Evolutionary conservation across 1,139 yeast species (phyloP).

Genomic region (Eremothecium cymbalariae): DNA sequence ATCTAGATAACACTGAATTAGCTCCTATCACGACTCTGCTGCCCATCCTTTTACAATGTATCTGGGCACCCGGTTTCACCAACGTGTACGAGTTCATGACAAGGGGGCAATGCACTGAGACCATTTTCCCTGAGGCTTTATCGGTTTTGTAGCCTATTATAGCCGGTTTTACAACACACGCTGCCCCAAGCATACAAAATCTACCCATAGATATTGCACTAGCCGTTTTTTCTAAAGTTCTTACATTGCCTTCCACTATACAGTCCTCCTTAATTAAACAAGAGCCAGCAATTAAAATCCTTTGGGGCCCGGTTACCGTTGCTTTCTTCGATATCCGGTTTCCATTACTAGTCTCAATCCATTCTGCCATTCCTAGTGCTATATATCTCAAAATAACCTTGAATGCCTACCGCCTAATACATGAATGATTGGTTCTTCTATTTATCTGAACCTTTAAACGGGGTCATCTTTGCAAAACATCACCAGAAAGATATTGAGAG

Average conservation of each 20-base stretch:
- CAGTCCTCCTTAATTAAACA: conserved; percentile 11
- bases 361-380: conserved; percentile 25
- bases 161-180: conserved; percentile 26
- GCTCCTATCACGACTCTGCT: conserved; percentile 47
- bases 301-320: conserved; percentile 37
- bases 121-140: conserved; percentile 5
- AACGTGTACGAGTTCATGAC: conserved; percentile 53
- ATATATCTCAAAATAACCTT: no score
- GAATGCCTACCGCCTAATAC: no score
- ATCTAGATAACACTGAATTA: conserved; percentile 36
- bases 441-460: no score
- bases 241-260: conserved; percentile 37
- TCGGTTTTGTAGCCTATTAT: conserved; percentile 10
- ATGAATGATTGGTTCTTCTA: no score
- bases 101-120: conserved; percentile 29
- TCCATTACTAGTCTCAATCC: conserved; percentile 46
- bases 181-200: conserved; percentile 36
- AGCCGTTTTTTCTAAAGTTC: conserved; percentile 30
- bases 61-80: conserved; percentile 39
- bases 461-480: no score
- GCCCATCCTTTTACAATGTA: conserved; percentile 49
- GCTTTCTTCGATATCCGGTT: conserved; percentile 50
- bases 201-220: conserved; percentile 43
- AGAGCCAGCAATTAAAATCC: conserved; percentile 41
- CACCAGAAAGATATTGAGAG: no score